Evolutionary conservation across 768 basidiomycete genomes (phyloP).

Genomic region (Auricularia auricula-judae): DNA sequence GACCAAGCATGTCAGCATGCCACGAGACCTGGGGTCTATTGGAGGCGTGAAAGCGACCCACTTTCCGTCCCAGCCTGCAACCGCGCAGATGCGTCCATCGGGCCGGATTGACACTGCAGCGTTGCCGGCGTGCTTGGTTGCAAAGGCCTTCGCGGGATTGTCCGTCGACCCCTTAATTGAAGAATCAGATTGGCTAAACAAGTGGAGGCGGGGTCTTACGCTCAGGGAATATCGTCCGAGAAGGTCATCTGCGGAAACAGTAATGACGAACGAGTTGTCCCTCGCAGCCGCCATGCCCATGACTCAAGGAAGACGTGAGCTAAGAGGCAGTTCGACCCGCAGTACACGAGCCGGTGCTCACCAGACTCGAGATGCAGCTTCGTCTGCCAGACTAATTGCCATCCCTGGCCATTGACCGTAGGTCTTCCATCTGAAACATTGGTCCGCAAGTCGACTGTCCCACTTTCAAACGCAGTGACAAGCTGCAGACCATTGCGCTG

Average conservation of each 20-base stretch:
- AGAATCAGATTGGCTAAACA: neutral
- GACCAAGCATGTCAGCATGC: neutral
- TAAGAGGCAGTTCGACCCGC: neutral
- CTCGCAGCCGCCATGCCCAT: slow-evolving; percentile 76
- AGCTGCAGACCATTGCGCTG: slow-evolving; percentile 39
- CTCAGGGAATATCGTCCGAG: slow-evolving; percentile 52
- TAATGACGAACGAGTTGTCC: slow-evolving; percentile 49
- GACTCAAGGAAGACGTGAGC: slow-evolving; percentile 31
- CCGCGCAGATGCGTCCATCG: slow-evolving; percentile 70
- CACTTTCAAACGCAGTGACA: slow-evolving; percentile 76
- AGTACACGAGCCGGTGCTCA: slow-evolving; percentile 21
- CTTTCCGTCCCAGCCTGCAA: slow-evolving; percentile 94
- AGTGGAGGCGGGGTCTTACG: slow-evolving; percentile 20
- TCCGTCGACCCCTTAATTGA: slow-evolving; percentile 6
- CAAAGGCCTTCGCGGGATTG: slow-evolving; percentile 23
- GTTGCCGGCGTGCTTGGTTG: slow-evolving; percentile 75
- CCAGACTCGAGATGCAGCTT: slow-evolving; percentile 66
- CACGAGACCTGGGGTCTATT: neutral
- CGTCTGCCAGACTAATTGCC: slow-evolving; percentile 58
- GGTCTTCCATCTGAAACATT: slow-evolving; percentile 25
- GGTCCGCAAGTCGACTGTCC: slow-evolving; percentile 60
- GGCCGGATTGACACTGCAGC: slow-evolving; percentile 61
- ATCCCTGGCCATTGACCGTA: slow-evolving; percentile 62
- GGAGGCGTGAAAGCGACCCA: slow-evolving; percentile 28
- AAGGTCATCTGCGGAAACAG: slow-evolving; percentile 79